phyloP scores from a whole-genome alignment of 1,139 yeast genomes.

The Yamadazyma dushanensis region DNA sequence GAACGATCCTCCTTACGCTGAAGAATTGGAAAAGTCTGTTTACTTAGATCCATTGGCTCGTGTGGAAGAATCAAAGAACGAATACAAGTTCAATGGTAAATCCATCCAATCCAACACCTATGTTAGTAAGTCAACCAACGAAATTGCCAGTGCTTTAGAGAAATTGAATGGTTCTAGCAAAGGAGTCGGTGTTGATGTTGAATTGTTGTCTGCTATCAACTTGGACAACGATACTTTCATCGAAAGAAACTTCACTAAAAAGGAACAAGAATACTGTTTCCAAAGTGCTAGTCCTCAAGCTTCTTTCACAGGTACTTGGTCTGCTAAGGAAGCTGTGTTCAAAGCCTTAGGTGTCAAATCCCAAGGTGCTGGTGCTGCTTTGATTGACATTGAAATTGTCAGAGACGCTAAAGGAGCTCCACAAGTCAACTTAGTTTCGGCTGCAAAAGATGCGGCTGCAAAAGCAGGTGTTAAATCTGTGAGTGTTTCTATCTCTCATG shows the following conservation, averaged over 20 bases:
- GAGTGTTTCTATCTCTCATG: conserved; percentile 91
- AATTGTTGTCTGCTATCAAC: conserved; percentile 78
- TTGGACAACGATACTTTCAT: conserved; percentile 84
- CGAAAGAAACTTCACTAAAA: conserved; percentile 84
- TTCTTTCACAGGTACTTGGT: conserved; percentile 97
- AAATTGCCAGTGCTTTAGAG: conserved; percentile 52
- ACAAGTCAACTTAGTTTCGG: conserved; percentile 69
- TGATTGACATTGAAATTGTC: conserved; percentile 83
- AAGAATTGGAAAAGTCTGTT: conserved; percentile 82
- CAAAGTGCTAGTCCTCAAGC: conserved; percentile 77
- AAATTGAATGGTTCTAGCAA: conserved; percentile 50
- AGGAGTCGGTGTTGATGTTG: conserved; percentile 98
- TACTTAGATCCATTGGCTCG: conserved; percentile 97
- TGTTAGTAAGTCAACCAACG: conserved; percentile 35
- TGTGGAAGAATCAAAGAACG: conserved; percentile 53
- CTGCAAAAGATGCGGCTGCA: conserved; percentile 72
- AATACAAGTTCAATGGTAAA: conserved; percentile 49
- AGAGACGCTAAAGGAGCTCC: conserved; percentile 84
- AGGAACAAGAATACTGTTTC: conserved; percentile 77
- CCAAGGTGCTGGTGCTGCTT: conserved; percentile 93
- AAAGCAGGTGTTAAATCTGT: conserved; percentile 69
- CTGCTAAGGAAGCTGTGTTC: conserved; percentile 98
- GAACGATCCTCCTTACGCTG: conserved; percentile 89
- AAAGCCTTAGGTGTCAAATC: conserved; percentile 89
- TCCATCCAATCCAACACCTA: conserved; percentile 37